These are phyloP conservation scores for Mycena latifolia DNA, from an alignment of 768 basidiomycete species.

Conservation along the genomic window DNA sequence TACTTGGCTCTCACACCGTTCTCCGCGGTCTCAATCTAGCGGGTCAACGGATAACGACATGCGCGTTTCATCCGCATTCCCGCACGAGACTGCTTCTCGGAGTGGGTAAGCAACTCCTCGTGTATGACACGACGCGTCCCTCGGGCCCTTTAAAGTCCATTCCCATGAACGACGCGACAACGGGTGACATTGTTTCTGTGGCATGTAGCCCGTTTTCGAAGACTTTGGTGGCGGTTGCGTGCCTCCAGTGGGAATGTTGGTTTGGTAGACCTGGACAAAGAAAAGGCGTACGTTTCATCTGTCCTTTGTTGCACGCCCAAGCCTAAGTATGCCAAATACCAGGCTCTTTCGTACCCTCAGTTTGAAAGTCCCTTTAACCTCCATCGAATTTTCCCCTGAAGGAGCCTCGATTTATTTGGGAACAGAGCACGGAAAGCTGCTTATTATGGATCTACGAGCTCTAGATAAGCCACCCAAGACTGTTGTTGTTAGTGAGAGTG, in stretches of 20 bases:
- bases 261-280: conserved; percentile 81
- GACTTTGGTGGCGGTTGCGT: conserved; percentile 72
- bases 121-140: conserved; percentile 74
- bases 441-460: conserved; percentile 73
- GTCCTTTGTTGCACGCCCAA: background rate
- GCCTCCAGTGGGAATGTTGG: conserved; percentile 64
- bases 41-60: conserved; percentile 56
- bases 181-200: conserved; percentile 66
- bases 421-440: conserved; percentile 72
- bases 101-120: conserved; percentile 61
- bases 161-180: conserved; percentile 54
- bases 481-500: conserved; percentile 62
- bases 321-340: conserved; percentile 14
- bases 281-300: conserved; percentile 65
- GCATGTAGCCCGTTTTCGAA: conserved; percentile 84
- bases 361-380: conserved; percentile 66
- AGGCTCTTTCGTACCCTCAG: conserved; percentile 73
- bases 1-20: conserved; percentile 62
- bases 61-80: conserved; percentile 73
- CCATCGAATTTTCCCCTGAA: conserved; percentile 76
- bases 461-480: conserved; percentile 74
- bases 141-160: conserved; percentile 68
- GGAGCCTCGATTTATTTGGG: conserved; percentile 77
- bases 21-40: conserved; percentile 65
- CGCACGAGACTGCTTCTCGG: conserved; percentile 72